Evolutionary conservation across 169 alveolate genomes (phyloP), one percentile per base, ranked within the genome.

Genomic region (Plasmodium coatneyi): DNA sequence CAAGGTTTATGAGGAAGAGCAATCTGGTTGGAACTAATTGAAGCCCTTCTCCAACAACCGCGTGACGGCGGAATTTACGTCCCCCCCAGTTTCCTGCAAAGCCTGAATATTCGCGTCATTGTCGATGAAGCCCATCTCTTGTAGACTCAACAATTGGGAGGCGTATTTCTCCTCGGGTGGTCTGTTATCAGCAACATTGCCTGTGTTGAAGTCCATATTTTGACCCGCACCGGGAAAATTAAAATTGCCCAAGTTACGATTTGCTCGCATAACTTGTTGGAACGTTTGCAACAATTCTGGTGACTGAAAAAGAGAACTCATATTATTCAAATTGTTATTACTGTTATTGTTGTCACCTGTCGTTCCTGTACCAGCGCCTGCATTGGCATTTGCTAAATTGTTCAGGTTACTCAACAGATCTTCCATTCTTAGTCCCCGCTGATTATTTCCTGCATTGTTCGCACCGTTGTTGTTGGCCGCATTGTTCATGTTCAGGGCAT

Each of bases 41-140:
- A 95, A 66, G 1, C 98, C 98, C 92, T 96, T 89, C 95, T 98
- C 98, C 52, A 98, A 86, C 56, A 98, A 84, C 28, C 99, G 97
- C 52, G 98, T 98, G 80, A 98, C 96, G 0, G 99, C 99, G 10
- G 99, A 99, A 82, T 98, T 97, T 22, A 98, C 97, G 94, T 98
- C 99, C 56, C 99, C 99, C 71, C 98, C 98, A 1, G 99, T 96
- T 66, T 97, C 98, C 92, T 97, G 97, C 34, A 98, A 96, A 12
- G 99, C 99, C 70, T 97, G 97, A 46, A 98, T 56, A 87, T 98
- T 98, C 30, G 99, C 99, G 39, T 97, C 99, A 52, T 96, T 96
- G 94, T 98, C 98, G 56, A 95, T 95, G 94, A 98, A 98, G 10
- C 99, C 99, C 99, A 98, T 98, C 84, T 98, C 99, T 93, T 97